Conservation (phyloP, 2,329 filamentous ascomycete genomes). For the Lachnellula arida region DNA sequence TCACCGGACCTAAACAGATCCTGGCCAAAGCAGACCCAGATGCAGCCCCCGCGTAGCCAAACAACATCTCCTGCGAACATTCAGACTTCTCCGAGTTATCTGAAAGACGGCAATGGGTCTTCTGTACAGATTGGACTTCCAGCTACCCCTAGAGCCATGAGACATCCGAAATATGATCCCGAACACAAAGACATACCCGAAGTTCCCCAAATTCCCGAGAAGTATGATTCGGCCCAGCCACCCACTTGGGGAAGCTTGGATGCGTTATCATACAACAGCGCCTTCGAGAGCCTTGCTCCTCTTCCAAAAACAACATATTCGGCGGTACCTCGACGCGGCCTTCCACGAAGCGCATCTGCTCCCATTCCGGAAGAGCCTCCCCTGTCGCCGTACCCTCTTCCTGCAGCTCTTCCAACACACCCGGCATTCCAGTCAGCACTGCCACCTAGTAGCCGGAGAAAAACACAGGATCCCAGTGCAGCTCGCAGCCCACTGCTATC, state of each 20-base stretch:
- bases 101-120: slow-evolving; percentile 44
- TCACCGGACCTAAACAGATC: slow-evolving; percentile 23
- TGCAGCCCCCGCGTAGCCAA: slow-evolving; percentile 51
- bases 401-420: slow-evolving; percentile 35
- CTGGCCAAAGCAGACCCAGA: slow-evolving; percentile 34
- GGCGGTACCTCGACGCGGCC: slow-evolving; percentile 43
- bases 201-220: slow-evolving; percentile 49
- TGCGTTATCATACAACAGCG: slow-evolving; percentile 22
- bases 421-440: slow-evolving; percentile 38
- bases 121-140: slow-evolving; percentile 70
- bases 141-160: slow-evolving; percentile 87
- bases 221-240: slow-evolving; percentile 32
- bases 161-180: slow-evolving; percentile 64
- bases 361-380: slow-evolving; percentile 45
- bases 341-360: slow-evolving; percentile 58
- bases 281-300: slow-evolving; percentile 27
- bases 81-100: slow-evolving; percentile 21
- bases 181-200: slow-evolving; percentile 53
- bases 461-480: slow-evolving; percentile 21
- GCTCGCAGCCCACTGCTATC: slow-evolving; percentile 17
- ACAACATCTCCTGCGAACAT: slow-evolving; percentile 47
- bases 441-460: slow-evolving; percentile 32
- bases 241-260: slow-evolving; percentile 23
- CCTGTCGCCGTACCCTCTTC: slow-evolving; percentile 28
- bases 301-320: slow-evolving; percentile 33